Evolutionary conservation across 441 rosid genomes (phyloP).

Genomic region (Erodium trifolium): DNA sequence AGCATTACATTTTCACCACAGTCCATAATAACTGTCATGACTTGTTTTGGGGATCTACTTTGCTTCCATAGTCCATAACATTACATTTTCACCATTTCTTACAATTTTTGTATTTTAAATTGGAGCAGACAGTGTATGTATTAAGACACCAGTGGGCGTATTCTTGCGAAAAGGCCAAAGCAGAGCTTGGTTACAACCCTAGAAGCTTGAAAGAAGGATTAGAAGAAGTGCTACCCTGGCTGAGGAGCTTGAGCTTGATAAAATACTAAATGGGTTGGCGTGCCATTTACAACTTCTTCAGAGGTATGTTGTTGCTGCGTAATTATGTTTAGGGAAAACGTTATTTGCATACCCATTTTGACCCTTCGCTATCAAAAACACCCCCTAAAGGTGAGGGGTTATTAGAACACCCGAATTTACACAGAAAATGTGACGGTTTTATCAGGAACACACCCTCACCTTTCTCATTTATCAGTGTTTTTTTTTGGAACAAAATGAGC

Average conservation of each 20-base stretch:
- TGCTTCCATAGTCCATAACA: background rate
- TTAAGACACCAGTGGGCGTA: slow-evolving; percentile 79
- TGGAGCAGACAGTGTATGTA: slow-evolving; percentile 51
- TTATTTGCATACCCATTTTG: too few species aligned
- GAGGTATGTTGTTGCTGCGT: background rate
- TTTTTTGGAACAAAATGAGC: too few species aligned
- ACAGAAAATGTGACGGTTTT: too few species aligned
- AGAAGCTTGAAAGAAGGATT: slow-evolving; percentile 70
- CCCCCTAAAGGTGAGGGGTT: too few species aligned
- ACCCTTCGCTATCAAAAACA: too few species aligned
- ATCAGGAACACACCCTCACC: too few species aligned
- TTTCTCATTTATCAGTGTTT: too few species aligned
- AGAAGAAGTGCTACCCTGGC: slow-evolving; percentile 68
- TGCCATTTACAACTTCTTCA: background rate
- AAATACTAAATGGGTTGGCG: slow-evolving; percentile 32
- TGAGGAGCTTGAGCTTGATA: slow-evolving; percentile 54
- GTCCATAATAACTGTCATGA: background rate
- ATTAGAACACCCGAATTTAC: too few species aligned
- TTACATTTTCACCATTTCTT: background rate
- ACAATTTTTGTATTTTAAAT: background rate
- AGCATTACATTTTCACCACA: background rate
- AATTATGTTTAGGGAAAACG: too few species aligned
- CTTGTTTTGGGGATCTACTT: background rate
- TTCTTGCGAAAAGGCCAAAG: slow-evolving; percentile 72
- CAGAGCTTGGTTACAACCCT: slow-evolving; percentile 64